Evolutionary conservation across 208 protist genomes (phyloP), one percentile per base, ranked within the genome.

Genomic region (Strigomonas culicis): DNA sequence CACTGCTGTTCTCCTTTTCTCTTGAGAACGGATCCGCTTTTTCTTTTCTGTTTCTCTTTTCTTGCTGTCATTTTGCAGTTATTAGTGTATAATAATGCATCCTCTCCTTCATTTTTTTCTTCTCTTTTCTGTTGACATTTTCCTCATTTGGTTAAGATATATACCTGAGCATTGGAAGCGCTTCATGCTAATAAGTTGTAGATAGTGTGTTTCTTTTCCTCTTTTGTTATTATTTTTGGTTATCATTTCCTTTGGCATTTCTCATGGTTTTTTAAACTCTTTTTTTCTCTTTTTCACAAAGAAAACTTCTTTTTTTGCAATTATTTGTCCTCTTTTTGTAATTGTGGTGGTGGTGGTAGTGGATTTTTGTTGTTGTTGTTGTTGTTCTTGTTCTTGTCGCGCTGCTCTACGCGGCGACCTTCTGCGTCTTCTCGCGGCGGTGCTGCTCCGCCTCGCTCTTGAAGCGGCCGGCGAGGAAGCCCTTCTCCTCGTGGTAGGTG

Each of bases 401-500:
- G n/a, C 25, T 19, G 25, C 17, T 19, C 10, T 53, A 53, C n/a
- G 4, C 49, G 8, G 49, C 49, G 8, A 11, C 49, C 49, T 57
- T 63, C 49, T 22, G 56, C 4, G 22, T 47, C 49, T 66, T 70
- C 51, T 68, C 60, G 25, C 13, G 24, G 53, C 39, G 64, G 21
- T 57, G 67, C 34, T 63, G 63, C 15, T 28, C 31, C n/a, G 69
- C 78, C 59, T 78, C 66, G 36, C 73, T 41, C 69, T 68, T 80
- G 70, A 74, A 89, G 47, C 71, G 80, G 41, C 72, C 75, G 21
- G 77, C 80, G 30, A 83, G 76, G 66, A 66, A 83, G 41, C 76
- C 80, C 50, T 75, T 68, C 36, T 82, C 63, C 36, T 77, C 58
- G 63, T 86, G 76, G 59, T 86, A 86, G 2, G 11, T 55, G n/a